A percentile compares a stretch with the other conserved stretches of the same genome.
Evolutionary conservation across 768 basidiomycete genomes (phyloP).

Genomic region (Kwoniella newhampshirensis): DNA sequence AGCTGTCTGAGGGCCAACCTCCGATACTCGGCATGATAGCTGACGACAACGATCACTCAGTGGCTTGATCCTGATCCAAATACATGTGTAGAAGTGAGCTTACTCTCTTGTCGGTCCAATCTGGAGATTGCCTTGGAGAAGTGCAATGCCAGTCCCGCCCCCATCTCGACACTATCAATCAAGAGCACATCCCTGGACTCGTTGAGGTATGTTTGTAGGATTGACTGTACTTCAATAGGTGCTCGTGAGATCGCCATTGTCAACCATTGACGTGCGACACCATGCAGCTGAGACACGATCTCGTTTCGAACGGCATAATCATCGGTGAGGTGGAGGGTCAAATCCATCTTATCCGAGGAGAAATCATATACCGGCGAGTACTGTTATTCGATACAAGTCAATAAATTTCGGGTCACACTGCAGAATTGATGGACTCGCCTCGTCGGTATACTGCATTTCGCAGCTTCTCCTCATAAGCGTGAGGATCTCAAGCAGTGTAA

Average conservation of each 20-base stretch:
- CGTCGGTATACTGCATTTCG: conserved; percentile 86
- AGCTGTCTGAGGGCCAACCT: conserved; percentile 71
- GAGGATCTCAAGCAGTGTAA: conserved; percentile 83
- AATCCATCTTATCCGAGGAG: conserved; percentile 69
- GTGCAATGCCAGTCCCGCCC: conserved; percentile 82
- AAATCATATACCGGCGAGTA: conserved; percentile 86
- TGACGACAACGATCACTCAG: conserved; percentile 15
- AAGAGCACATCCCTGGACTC: conserved; percentile 68
- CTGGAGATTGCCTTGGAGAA: conserved; percentile 79
- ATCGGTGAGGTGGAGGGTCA: conserved; percentile 78
- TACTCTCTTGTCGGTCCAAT: conserved; percentile 67
- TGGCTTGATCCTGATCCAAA: too few species aligned
- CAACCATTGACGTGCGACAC: conserved; percentile 78
- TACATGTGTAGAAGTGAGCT: conserved; percentile 29
- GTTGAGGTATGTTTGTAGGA: conserved; percentile 88
- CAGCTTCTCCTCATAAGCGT: conserved; percentile 83
- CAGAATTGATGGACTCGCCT: conserved; percentile 59
- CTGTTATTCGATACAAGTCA: conserved; percentile 58
- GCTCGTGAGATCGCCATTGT: conserved; percentile 80
- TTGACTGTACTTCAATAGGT: conserved; percentile 87
- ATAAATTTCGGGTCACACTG: conserved; percentile 42
- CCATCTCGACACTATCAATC: conserved; percentile 80
- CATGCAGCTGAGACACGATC: conserved; percentile 72
- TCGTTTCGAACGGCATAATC: conserved; percentile 81
- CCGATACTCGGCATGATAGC: conserved; percentile 54